Evolutionary conservation across 2,329 filamentous ascomycete genomes (phyloP), one percentile per base, ranked within the genome.

Genomic region (Boeremia lycopersici): DNA sequence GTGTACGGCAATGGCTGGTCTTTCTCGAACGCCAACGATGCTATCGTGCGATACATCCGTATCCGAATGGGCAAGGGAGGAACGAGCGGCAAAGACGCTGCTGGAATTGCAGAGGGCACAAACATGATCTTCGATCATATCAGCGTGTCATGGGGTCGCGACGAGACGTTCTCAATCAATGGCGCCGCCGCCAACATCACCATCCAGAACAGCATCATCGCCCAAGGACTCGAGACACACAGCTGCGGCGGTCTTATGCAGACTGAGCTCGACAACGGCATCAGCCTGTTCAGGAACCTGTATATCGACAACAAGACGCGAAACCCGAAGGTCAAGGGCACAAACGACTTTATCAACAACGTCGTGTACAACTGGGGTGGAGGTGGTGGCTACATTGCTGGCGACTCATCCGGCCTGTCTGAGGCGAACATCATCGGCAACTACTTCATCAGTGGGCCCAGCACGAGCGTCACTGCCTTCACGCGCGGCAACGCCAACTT

Each of bases 41-140:
- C 79, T 26, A 83, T 85, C 54, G 78, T 83, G 29, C 78, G 82
- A n/a, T 83, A 84, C 64, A 76, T 84, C 17, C 77, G 81, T 15
- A 79, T 85, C 48, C 78, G 81, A 25, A 83, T 83, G 80, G 82
- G 82, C 30, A 79, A 76, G 43, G 70, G 74, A 6, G 81, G 81
- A 4, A 73, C 72, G n/a, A 78, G 76, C 2, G 81, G 81, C 7
- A 85, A 85, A 62, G 81, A 84, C 54, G 82, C 76, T 2, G 76
- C 84, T 36, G 79, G 76, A 15, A 83, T 85, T 51, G 82, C 81
- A 5, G 76, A 81, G 8, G 81, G 81, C 7, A 69, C 71, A 29
- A 81, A 78, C 57, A 82, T 85, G 74, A 84, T 85, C 40, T 82
- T 85, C 59, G 82, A 84, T 63, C 83, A 85, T 57, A 71, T 83